A percentile compares a stretch with the other conserved stretches of the same genome.
Evolutionary conservation across 495 filamentous ascomycete species (phyloP).

Genomic region (Amphirosellinia nigrospora): DNA sequence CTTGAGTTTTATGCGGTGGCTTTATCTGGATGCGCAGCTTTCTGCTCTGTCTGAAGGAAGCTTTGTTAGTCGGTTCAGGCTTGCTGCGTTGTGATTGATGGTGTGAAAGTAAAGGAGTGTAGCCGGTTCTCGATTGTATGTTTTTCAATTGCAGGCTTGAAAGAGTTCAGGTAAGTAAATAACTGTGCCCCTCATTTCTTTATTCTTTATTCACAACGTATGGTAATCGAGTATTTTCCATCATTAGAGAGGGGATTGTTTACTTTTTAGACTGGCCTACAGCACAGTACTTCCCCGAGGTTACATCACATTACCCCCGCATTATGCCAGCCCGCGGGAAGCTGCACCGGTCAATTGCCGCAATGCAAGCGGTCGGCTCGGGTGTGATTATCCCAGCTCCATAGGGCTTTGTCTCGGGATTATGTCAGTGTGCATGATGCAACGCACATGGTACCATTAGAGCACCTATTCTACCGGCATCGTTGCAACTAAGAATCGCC

Average conservation of each 20-base stretch:
- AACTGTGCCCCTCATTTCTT: too few species aligned
- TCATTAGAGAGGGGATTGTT: too few species aligned
- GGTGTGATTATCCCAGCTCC: constrained; percentile 6
- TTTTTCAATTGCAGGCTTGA: too few species aligned
- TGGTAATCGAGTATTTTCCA: too few species aligned
- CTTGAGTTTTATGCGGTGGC: neutral
- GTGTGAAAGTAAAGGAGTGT: too few species aligned
- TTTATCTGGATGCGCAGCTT: neutral
- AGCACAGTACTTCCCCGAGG: neutral
- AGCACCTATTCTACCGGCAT: neutral
- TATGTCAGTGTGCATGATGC: constrained; percentile 1
- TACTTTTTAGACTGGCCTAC: too few species aligned
- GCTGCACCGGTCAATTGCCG: constrained; percentile 7
- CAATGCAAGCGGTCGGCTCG: neutral
- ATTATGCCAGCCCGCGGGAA: neutral
- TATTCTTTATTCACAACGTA: too few species aligned
- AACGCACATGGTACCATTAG: neutral
- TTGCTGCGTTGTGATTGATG: too few species aligned
- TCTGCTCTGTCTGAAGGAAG: neutral
- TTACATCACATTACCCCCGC: neutral
- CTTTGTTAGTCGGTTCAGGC: neutral
- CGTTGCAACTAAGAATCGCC: neutral
- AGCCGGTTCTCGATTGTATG: too few species aligned
- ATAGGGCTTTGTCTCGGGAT: neutral
- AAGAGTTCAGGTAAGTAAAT: neutral